A percentile compares a stretch with the other conserved stretches of the same genome.
Conservation (phyloP, 441 rosid species). For the Theobroma grandiflorum region DNA sequence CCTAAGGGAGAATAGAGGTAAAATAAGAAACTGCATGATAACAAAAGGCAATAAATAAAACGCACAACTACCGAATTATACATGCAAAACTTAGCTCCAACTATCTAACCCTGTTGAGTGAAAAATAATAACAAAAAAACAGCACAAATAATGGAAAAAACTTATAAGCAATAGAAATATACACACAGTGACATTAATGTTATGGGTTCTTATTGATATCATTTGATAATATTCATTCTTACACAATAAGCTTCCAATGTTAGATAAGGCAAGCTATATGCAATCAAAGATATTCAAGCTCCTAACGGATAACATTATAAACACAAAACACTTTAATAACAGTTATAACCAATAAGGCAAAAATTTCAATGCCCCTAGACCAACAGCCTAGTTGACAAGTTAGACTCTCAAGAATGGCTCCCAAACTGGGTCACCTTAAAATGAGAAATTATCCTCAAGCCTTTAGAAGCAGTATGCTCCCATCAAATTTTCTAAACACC, state of each 20-base stretch:
- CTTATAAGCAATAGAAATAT: not conserved
- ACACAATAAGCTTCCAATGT: not conserved
- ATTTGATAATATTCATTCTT: not conserved
- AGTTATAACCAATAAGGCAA: not conserved
- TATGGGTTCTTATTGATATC: not conserved
- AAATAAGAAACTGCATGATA: constrained; percentile 11
- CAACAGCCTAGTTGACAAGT: not conserved
- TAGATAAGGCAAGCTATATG: not conserved
- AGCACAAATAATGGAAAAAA: not conserved
- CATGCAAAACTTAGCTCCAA: not conserved
- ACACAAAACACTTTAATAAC: not conserved
- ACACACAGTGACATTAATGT: not conserved
- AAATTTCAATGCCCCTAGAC: not conserved
- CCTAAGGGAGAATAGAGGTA: constrained; percentile 46
- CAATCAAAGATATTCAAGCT: not conserved
- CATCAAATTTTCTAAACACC: not conserved
- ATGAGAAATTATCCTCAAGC: not conserved
- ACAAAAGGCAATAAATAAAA: not conserved
- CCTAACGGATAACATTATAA: not conserved
- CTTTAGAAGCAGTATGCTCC: not conserved
- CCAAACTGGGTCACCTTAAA: not conserved
- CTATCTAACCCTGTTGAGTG: not conserved
- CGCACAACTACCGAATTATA: too few relatives aligned
- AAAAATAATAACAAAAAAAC: not conserved
- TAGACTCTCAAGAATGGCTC: not conserved